Evolutionary conservation across 176 grass and related monocot species (phyloP), one percentile per base, ranked within the genome.

Genomic region (Phoenix dactylifera): DNA sequence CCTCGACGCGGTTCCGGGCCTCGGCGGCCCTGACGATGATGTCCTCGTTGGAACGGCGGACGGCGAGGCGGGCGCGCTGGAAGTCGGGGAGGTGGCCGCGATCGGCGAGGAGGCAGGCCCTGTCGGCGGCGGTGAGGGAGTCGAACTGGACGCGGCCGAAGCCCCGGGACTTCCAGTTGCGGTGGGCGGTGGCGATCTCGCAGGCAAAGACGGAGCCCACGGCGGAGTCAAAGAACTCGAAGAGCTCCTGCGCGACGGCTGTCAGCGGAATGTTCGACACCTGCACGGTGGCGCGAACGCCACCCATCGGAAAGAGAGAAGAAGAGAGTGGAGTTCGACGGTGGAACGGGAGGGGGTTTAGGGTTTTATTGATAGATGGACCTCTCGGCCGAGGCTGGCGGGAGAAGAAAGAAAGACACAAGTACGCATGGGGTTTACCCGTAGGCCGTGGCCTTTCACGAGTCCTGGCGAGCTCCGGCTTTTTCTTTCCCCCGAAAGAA

Each of bases 81-180:
- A 96, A 88, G n/a, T 50, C 60, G 26, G 86, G 92, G 12, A 90
- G 74, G 58, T 82, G 62, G 20, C 74, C 81, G 10, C 80, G 54
- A 4, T 35, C 71, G 26, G 79, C 78, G 51, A 96, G 60, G 20
- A 70, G 57, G 7, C 51, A 17, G 2, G 92, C 92, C 28, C 30
- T 57, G n/a, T 44, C 39, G 1, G 86, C 83, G 9, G 77, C 75
- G 1, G 78, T 28, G 6, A 79, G 9, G 64, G 87, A 78, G 0
- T 76, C 68, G 68, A 96, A 96, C 49, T 96, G 92, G 52, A 96
- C 86, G 51, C 62, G 71, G 2, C 86, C 92, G n/a, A 72, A 19
- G 23, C 87, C 79, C 23, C 66, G 74, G 17, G 82, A 81, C 56
- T 81, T 72, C 86, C 92, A 96, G 10, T 83, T 83, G 52, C 87